Conservation (phyloP, 768 basidiomycete genomes). For the Tubosaeta sp. region DNA sequence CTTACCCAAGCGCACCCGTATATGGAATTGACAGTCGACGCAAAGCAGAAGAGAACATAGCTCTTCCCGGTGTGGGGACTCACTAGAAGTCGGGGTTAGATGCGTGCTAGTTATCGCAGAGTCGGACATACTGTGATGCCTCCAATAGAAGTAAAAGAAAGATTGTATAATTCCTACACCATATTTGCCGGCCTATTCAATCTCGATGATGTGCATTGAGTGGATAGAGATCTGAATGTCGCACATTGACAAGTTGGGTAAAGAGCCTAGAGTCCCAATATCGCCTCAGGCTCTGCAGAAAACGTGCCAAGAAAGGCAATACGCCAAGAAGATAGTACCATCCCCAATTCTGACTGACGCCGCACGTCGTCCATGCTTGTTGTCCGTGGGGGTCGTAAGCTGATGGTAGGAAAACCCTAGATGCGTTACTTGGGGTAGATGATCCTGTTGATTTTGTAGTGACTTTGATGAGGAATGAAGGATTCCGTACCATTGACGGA, state of each 20-base stretch:
- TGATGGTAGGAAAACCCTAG: background rate
- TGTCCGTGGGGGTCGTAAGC: constrained; percentile 35
- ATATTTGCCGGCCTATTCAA: constrained; percentile 79
- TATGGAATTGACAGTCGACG: constrained; percentile 54
- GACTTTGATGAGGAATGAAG: background rate
- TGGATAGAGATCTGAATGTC: constrained; percentile 17
- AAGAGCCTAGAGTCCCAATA: constrained; percentile 69
- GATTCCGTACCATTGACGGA: background rate
- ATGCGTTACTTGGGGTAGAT: background rate
- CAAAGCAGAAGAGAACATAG: constrained; percentile 69
- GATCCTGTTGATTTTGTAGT: background rate
- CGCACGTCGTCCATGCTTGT: constrained; percentile 40
- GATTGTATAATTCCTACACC: constrained; percentile 58
- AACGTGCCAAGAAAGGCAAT: constrained; percentile 71
- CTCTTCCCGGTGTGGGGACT: constrained; percentile 38
- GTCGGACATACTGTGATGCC: constrained; percentile 47
- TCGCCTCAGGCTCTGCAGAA: constrained; percentile 84
- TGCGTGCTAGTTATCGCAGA: background rate
- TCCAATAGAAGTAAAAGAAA: constrained; percentile 75
- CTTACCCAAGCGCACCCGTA: constrained; percentile 82
- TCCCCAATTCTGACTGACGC: constrained; percentile 52
- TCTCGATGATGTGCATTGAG: background rate
- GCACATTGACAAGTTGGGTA: constrained; percentile 86
- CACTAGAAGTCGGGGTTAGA: constrained; percentile 12
- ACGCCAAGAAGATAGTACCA: constrained; percentile 53